Percentiles rank a stretch among this genome's conserved stretches.
Evolutionary conservation across 306 rosid genomes (phyloP).

Genomic region (Sesbania bispinosa): DNA sequence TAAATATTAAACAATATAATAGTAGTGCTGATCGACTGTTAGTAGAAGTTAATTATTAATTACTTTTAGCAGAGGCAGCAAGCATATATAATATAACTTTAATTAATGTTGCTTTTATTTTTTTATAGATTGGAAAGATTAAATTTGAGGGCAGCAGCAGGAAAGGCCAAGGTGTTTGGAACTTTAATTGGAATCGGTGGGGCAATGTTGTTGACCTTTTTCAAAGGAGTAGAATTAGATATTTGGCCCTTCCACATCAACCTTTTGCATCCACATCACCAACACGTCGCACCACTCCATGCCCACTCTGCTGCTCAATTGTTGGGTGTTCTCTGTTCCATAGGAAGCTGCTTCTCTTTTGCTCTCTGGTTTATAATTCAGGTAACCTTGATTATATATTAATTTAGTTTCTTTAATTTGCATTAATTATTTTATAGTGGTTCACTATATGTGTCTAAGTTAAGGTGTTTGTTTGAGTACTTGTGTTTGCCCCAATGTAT

Average conservation of each 20-base stretch:
- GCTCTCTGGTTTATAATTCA: conserved; percentile 36
- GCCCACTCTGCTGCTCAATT: neutral
- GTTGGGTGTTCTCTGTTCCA: conserved; percentile 30
- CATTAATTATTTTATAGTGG: too few relatives aligned
- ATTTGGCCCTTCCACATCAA: conserved; percentile 58
- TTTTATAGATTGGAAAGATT: conserved; percentile 46
- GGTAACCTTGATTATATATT: too few relatives aligned
- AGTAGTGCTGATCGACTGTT: too few relatives aligned
- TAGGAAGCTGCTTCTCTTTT: conserved; percentile 38
- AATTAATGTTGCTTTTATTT: neutral
- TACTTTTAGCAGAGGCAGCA: too few relatives aligned
- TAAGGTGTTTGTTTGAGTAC: neutral
- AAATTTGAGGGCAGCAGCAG: conserved; percentile 36
- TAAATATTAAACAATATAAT: neutral
- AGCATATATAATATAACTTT: too few relatives aligned
- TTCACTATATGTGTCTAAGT: too few relatives aligned
- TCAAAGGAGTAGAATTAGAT: conserved; percentile 48
- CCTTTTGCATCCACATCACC: conserved; percentile 37
- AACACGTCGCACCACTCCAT: conserved; percentile 5
- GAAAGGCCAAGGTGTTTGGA: conserved; percentile 63
- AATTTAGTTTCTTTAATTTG: too few relatives aligned
- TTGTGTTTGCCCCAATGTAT: too few relatives aligned
- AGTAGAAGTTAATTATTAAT: too few relatives aligned
- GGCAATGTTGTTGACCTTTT: conserved; percentile 61
- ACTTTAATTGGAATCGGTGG: conserved; percentile 66